These are phyloP conservation scores for Candida pseudoglaebosa DNA, from an alignment of 805 yeast genomes.

Conservation along the genomic window DNA sequence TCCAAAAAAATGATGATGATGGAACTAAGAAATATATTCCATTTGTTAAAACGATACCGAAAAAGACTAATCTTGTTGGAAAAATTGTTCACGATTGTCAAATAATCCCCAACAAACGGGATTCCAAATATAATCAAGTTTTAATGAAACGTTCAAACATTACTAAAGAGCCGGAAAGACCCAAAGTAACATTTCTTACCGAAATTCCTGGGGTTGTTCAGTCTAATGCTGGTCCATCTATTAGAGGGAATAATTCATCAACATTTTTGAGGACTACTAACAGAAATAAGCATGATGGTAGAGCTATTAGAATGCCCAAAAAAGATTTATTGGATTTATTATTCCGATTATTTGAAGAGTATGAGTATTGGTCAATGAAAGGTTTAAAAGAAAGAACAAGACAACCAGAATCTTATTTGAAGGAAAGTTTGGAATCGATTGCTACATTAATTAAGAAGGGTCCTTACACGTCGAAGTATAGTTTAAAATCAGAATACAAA, in stretches of 20 bases:
- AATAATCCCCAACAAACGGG: slow-evolving; percentile 72
- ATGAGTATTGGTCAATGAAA: slow-evolving; percentile 94
- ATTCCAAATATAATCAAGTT: slow-evolving; percentile 65
- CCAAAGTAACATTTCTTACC: slow-evolving; percentile 65
- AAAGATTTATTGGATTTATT: slow-evolving; percentile 84
- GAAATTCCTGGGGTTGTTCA: slow-evolving; percentile 86
- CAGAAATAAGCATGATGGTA: slow-evolving; percentile 61
- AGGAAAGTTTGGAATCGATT: slow-evolving; percentile 85
- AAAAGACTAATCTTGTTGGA: slow-evolving; percentile 80
- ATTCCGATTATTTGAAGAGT: slow-evolving; percentile 87
- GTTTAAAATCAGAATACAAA: slow-evolving; percentile 85
- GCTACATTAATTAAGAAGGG: slow-evolving; percentile 91
- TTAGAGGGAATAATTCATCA: slow-evolving; percentile 63
- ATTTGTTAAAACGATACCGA: slow-evolving; percentile 82
- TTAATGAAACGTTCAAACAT: slow-evolving; percentile 48
- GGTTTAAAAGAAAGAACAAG: slow-evolving; percentile 90
- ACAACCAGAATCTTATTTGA: slow-evolving; percentile 91
- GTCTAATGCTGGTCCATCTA: slow-evolving; percentile 81
- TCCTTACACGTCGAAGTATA: slow-evolving; percentile 90
- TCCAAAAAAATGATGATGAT: slow-evolving; percentile 26
- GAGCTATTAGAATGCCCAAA: slow-evolving; percentile 92
- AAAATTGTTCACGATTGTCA: slow-evolving; percentile 91
- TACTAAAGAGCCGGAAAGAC: slow-evolving; percentile 47
- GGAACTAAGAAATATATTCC: slow-evolving; percentile 54
- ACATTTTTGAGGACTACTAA: slow-evolving; percentile 51